Evolutionary conservation across 768 basidiomycete species (phyloP).

Genomic region (Termitomyces sp.): DNA sequence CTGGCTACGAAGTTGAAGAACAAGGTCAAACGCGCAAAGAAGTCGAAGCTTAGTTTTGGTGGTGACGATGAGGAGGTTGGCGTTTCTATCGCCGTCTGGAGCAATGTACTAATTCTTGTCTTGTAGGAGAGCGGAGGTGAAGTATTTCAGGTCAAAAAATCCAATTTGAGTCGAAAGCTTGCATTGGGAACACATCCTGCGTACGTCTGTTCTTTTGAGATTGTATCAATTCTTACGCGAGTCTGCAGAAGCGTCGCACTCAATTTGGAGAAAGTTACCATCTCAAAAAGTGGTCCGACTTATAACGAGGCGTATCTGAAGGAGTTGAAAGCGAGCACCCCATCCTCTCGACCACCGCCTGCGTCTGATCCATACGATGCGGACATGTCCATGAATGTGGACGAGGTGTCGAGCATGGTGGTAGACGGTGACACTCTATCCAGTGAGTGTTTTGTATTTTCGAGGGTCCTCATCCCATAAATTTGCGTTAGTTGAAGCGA

Average conservation of each 20-base stretch:
- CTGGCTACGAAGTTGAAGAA: slow-evolving; percentile 68
- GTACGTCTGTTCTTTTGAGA: slow-evolving; percentile 26
- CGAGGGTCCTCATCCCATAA: neutral
- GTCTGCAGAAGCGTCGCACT: slow-evolving; percentile 38
- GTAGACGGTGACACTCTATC: slow-evolving; percentile 24
- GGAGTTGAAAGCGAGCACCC: slow-evolving; percentile 77
- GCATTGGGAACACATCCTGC: slow-evolving; percentile 52
- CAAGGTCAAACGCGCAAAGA: slow-evolving; percentile 63
- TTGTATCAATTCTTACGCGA: slow-evolving; percentile 7
- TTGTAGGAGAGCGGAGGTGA: slow-evolving; percentile 56
- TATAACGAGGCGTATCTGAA: slow-evolving; percentile 75
- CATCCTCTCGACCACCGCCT: slow-evolving; percentile 44
- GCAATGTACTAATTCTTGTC: slow-evolving; percentile 23
- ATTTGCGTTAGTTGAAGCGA: slow-evolving; percentile 29
- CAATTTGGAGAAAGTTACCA: slow-evolving; percentile 52
- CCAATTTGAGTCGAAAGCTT: slow-evolving; percentile 66
- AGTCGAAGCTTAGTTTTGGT: slow-evolving; percentile 77
- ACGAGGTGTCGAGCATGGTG: slow-evolving; percentile 32
- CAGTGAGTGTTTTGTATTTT: slow-evolving; percentile 22
- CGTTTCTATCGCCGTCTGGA: slow-evolving; percentile 15
- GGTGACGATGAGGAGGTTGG: slow-evolving; percentile 60
- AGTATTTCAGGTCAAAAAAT: slow-evolving; percentile 79
- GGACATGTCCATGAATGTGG: slow-evolving; percentile 48
- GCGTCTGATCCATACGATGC: slow-evolving; percentile 43
- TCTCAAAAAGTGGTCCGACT: slow-evolving; percentile 52